Base-by-base conservation (phyloP, 1,284 basidiomycete species). In the Crocinoboletus sp. region DNA sequence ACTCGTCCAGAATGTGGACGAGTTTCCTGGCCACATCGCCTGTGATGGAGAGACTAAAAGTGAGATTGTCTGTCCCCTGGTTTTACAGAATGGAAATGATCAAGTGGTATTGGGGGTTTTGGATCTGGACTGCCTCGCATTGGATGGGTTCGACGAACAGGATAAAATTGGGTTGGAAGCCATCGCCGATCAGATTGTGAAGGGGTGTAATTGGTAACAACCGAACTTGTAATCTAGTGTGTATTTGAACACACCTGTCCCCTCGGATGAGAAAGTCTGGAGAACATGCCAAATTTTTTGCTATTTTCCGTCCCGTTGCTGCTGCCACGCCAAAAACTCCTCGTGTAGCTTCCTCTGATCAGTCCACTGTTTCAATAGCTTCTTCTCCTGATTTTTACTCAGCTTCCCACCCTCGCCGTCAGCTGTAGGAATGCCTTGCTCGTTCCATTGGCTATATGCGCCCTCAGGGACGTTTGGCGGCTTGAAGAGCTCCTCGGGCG, bases 1-100 rank as follows among this genome's bases (percentile, higher is more conserved):
- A 1, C 57, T 92, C 9, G 88, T 94, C 1, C 66, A 69, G 12
- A 77, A 92, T 47, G 89, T 94, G 24, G 76, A 87, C 20, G 67
- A 66, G 3, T 93, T 92, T 59, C 88, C 89, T 1, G 89, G 90
- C 0, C 92, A 95, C 60, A 93, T 94, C 51, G 89, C 89, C 4
- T 94, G 92, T 58, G 90, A 94, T 56, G 86, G 82, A 13, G 79
- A 82, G 44, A 93, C 90, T 3, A 84, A 84, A 57, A 90, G 89
- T 56, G 92, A 94, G 63, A 80, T 94, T 41, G 91, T 94, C 8
- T 71, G 84, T 46, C 90, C 92, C 4, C 70, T 95, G 23, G 62
- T 86, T 34, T 52, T 76, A 16, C 46, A 54, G 24, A 47, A 59
- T 30, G 60, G 63, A 37, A 59, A 65, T 41, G 65, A 61, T 30